A percentile compares a stretch with the other conserved stretches of the same genome.
These are phyloP conservation scores for Phanerochaete sordida DNA, from an alignment of 768 basidiomycete genomes.

Conservation along the genomic window DNA sequence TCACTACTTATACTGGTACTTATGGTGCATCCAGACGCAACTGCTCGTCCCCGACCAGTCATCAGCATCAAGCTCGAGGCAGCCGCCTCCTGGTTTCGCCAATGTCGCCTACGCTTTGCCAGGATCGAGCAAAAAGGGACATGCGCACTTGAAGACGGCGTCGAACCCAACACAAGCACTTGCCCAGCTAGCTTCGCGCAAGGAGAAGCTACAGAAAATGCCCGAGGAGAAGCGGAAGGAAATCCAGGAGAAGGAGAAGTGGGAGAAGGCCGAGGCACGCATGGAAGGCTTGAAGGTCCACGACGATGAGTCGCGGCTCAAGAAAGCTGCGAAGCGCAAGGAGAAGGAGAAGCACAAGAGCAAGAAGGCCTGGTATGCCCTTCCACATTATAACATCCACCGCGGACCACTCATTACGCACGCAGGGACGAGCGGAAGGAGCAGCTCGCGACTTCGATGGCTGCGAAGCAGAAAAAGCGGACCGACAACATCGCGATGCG, in stretches of 20 bases:
- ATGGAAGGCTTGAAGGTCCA: constrained; percentile 89
- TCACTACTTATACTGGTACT: background rate
- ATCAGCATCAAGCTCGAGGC: constrained; percentile 19
- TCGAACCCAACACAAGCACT: constrained; percentile 87
- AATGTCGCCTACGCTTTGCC: constrained; percentile 66
- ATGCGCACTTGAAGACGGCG: constrained; percentile 55
- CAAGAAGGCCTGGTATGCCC: constrained; percentile 78
- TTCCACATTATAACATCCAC: background rate
- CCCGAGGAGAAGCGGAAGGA: constrained; percentile 82
- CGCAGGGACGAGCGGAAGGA: constrained; percentile 85
- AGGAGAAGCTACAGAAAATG: constrained; percentile 70
- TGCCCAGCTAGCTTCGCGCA: constrained; percentile 69
- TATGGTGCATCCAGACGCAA: constrained; percentile 45
- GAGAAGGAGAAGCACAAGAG: constrained; percentile 88
- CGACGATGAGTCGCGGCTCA: constrained; percentile 80
- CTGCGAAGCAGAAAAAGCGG: constrained; percentile 87
- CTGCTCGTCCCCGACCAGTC: constrained; percentile 62
- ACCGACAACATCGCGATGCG: constrained; percentile 87
- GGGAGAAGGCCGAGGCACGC: constrained; percentile 86
- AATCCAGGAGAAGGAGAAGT: constrained; percentile 79
- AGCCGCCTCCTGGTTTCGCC: constrained; percentile 35
- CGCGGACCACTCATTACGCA: constrained; percentile 1
- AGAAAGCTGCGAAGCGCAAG: constrained; percentile 90
- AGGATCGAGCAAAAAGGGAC: constrained; percentile 40
- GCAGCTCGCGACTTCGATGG: constrained; percentile 67